Evolutionary conservation across 148 eudicot species (phyloP), one percentile per base, ranked within the genome.

Genomic region (Gaultheria prostrata): DNA sequence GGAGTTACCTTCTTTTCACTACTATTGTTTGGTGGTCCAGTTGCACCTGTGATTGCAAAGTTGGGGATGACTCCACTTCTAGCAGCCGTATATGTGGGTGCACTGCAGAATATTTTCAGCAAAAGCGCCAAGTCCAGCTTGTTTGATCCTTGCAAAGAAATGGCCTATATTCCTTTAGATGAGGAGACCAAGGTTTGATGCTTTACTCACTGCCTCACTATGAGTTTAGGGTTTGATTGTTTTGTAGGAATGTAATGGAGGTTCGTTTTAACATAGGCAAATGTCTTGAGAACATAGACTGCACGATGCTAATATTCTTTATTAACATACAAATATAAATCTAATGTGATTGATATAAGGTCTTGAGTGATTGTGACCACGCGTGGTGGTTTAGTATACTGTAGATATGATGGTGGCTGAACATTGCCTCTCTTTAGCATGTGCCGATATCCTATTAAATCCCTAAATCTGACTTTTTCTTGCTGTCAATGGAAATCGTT

Each of bases 91-190:
- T 95, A 92, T 82, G 98, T 97, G 50, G 99, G 99, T 83, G 99
- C 99, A 53, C 76, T 97, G 91, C 99, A 97, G 81, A 97, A 97
- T 86, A 97, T 97, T 57, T 97, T 97, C 91, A 97, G 99, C 86
- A 97, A 97, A 92, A 97, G 99, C 87, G 99, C 99, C 0, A 97
- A 97, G 82, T 97, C 95, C 88, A 97, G 99, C 87, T 90, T 97
- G 95, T 97, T 97, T 83, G 99, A 97, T 84, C 98, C 99, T 54
- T 97, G 99, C 95, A 97, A 97, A 81, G 99, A 97, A 84, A 97
- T 97, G 99, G 99, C 99, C 8, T 97, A 95, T 84, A 97, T 95
- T 92, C 99, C 99, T 61, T 87, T 97, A 90, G 99, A 97, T 43
- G 99, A 97, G 85, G 99, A 97, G 80, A 97, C 99, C 70, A 97